phyloP scores from a whole-genome alignment of 768 basidiomycete genomes.

The Nidularia pulvinata region DNA sequence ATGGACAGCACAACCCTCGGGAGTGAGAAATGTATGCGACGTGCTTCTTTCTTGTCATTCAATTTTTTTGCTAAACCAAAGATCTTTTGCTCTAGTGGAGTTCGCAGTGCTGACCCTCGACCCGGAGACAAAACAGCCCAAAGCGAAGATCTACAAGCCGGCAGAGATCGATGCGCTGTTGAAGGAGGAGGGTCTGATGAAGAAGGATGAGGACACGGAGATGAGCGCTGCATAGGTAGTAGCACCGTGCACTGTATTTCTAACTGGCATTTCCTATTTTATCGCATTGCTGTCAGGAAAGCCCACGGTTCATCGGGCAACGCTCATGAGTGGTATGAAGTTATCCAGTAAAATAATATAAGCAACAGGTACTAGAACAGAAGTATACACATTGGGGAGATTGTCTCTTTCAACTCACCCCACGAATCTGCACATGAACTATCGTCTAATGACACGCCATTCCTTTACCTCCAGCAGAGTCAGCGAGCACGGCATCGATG shows the following conservation, averaged over 20 bases:
- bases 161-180: constrained; percentile 87
- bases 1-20: constrained; percentile 98
- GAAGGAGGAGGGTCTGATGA: constrained; percentile 76
- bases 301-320: no score
- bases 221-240: constrained; percentile 56
- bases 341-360: no score
- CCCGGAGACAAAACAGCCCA: constrained; percentile 70
- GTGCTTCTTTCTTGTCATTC: neutral
- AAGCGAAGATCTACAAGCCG: constrained; percentile 91
- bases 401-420: neutral
- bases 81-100: constrained; percentile 62
- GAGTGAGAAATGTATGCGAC: constrained; percentile 87
- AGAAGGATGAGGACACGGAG: constrained; percentile 84
- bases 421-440: neutral
- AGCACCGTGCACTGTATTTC: constrained; percentile 16
- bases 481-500: constrained; percentile 52
- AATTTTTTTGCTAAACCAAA: constrained; percentile 3
- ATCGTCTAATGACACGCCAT: constrained; percentile 73
- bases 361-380: neutral
- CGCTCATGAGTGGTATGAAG: no score
- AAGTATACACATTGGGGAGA: neutral
- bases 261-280: constrained; percentile 8
- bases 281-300: constrained; percentile 1
- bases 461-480: constrained; percentile 50
- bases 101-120: constrained; percentile 94